phyloP scores from a whole-genome alignment of 176 grass and related monocot species.

The Saccharum spontaneum region DNA sequence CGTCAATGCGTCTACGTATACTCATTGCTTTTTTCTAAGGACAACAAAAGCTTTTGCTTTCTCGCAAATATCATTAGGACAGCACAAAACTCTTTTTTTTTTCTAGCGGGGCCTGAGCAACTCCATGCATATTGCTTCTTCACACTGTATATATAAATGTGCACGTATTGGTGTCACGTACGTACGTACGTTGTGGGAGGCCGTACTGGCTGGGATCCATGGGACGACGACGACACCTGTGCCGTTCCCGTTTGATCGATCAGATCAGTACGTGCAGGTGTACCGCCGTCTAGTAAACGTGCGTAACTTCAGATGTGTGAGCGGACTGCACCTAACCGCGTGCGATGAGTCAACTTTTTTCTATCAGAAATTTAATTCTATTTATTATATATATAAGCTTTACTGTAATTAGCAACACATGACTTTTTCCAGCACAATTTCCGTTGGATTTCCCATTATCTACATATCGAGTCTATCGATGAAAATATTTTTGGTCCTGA shows the following conservation, averaged over 20 bases:
- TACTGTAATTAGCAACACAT: too few species aligned
- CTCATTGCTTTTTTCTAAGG: background rate
- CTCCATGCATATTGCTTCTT: too few species aligned
- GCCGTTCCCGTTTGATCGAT: background rate
- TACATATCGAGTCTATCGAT: background rate
- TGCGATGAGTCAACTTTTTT: background rate
- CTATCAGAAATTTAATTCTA: background rate
- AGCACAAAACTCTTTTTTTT: too few species aligned
- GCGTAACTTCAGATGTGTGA: background rate
- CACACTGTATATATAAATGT: background rate
- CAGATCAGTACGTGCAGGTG: background rate
- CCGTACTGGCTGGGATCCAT: background rate
- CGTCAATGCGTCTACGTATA: slow-evolving; percentile 4
- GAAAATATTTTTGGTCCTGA: too few species aligned
- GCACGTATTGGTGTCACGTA: background rate
- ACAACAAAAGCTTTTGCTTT: background rate
- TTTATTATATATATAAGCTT: background rate
- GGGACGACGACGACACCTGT: background rate
- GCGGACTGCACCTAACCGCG: background rate
- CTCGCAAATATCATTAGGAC: too few species aligned
- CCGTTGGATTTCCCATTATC: background rate
- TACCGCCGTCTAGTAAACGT: background rate
- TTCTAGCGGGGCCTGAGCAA: too few species aligned
- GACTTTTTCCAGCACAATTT: too few species aligned
- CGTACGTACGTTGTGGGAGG: background rate